These are phyloP conservation scores for Saccharomycopsis crataegensis DNA, from an alignment of 1,139 yeast species.

Conservation along the genomic window DNA sequence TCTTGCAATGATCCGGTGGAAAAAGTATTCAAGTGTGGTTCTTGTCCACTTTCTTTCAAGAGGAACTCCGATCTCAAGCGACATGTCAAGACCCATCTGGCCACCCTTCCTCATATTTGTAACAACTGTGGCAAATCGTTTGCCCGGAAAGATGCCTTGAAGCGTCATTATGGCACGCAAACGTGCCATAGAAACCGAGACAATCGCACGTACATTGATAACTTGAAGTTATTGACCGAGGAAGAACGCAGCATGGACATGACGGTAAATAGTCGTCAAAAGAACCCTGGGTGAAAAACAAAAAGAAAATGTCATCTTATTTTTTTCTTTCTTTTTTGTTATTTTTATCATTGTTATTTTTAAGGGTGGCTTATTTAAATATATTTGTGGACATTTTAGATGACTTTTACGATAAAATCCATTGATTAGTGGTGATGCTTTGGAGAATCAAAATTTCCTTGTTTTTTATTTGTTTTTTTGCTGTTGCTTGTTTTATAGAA, in stretches of 20 bases:
- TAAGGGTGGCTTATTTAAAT: background rate
- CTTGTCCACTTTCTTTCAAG: constrained; percentile 50
- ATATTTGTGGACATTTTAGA: too few relatives aligned
- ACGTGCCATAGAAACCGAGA: constrained; percentile 67
- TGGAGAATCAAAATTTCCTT: background rate
- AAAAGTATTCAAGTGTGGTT: constrained; percentile 21
- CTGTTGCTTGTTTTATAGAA: background rate
- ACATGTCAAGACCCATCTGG: constrained; percentile 40
- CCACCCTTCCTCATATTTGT: constrained; percentile 61
- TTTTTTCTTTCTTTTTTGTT: background rate
- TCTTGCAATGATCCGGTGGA: background rate
- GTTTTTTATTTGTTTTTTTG: background rate
- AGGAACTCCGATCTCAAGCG: constrained; percentile 59
- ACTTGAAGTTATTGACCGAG: constrained; percentile 15
- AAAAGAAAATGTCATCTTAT: background rate
- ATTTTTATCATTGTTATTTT: background rate
- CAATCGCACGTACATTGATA: constrained; percentile 24
- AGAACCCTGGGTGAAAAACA: background rate
- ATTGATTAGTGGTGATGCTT: too few relatives aligned
- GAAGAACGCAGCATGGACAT: constrained; percentile 11
- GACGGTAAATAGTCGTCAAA: background rate
- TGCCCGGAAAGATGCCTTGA: constrained; percentile 74
- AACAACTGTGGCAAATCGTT: constrained; percentile 72
- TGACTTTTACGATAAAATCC: too few relatives aligned
- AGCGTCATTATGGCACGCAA: constrained; percentile 62